phyloP scores from a whole-genome alignment of 345 rosid species.

The Citrus sp. region DNA sequence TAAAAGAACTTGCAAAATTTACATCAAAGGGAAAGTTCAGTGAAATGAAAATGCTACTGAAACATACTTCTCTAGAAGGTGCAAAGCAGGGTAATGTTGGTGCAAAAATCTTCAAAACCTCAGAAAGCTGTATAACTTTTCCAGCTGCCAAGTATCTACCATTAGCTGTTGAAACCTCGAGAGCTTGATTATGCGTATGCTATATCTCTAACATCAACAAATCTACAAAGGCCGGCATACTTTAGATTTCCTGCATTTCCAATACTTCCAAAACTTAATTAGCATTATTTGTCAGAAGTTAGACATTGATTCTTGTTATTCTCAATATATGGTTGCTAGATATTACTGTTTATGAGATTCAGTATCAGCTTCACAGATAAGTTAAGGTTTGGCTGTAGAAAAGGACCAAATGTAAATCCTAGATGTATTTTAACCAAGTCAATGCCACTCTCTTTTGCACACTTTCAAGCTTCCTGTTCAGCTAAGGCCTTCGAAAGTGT shows the following conservation, averaged over 20 bases:
- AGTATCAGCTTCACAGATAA: constrained; percentile 13
- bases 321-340: neutral
- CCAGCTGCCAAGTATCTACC: constrained; percentile 41
- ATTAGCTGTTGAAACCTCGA: constrained; percentile 40
- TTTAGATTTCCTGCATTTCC: constrained; percentile 13
- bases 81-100: neutral
- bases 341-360: constrained; percentile 25
- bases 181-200: constrained; percentile 51
- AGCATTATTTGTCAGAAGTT: neutral
- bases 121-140: neutral
- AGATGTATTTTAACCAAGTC: constrained; percentile 41
- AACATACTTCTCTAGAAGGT: constrained; percentile 24
- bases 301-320: neutral
- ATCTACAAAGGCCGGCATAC: constrained; percentile 13
- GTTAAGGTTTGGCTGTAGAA: constrained; percentile 39
- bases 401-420: constrained; percentile 36
- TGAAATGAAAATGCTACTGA: no score
- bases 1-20: no score
- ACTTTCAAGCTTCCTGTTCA: constrained; percentile 42
- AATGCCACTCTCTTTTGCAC: constrained; percentile 34
- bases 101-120: constrained; percentile 18
- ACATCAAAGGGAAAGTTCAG: no score
- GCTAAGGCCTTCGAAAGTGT: constrained; percentile 38
- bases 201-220: constrained; percentile 49
- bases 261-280: neutral